Evolutionary conservation across 2,329 filamentous ascomycete genomes (phyloP).

Genomic region (Fusarium nanum): DNA sequence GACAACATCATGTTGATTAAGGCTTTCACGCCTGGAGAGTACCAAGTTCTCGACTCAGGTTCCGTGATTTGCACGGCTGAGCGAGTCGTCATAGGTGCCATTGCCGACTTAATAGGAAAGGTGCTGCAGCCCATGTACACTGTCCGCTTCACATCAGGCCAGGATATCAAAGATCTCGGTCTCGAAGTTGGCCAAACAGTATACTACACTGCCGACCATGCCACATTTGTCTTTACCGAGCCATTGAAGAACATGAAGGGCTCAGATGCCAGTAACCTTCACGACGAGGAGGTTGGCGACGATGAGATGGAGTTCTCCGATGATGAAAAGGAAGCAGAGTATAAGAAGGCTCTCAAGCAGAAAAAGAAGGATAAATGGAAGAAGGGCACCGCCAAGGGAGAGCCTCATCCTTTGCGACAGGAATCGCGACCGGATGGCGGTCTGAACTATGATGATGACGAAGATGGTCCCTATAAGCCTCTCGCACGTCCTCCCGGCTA

Average conservation of each 20-base stretch:
- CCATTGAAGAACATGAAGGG: slow-evolving; percentile 83
- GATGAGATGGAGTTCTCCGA: slow-evolving; percentile 97
- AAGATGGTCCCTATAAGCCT: slow-evolving; percentile 78
- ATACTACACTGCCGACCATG: slow-evolving; percentile 83
- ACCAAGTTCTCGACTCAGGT: slow-evolving; percentile 84
- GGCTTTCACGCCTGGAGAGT: slow-evolving; percentile 81
- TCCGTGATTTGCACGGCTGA: slow-evolving; percentile 85
- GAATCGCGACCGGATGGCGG: slow-evolving; percentile 56
- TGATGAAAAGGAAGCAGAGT: slow-evolving; percentile 90
- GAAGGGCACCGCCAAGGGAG: slow-evolving; percentile 55
- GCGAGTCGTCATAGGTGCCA: slow-evolving; percentile 79
- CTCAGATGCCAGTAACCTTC: slow-evolving; percentile 92
- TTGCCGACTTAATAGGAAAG: slow-evolving; percentile 87
- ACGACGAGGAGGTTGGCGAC: slow-evolving; percentile 88
- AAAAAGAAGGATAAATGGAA: slow-evolving; percentile 67
- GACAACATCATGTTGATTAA: slow-evolving; percentile 83
- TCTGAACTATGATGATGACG: slow-evolving; percentile 75
- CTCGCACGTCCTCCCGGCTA: slow-evolving; percentile 75
- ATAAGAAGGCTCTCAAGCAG: slow-evolving; percentile 76
- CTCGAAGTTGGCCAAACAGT: slow-evolving; percentile 77
- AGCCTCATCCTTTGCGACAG: slow-evolving; percentile 56
- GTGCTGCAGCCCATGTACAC: slow-evolving; percentile 90
- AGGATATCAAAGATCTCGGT: slow-evolving; percentile 74
- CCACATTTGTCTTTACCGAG: slow-evolving; percentile 87
- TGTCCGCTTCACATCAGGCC: slow-evolving; percentile 76